Percentiles rank a stretch among this genome's conserved stretches.
Conservation (phyloP, 148 eudicot species). For the Chenopodium formosanum region DNA sequence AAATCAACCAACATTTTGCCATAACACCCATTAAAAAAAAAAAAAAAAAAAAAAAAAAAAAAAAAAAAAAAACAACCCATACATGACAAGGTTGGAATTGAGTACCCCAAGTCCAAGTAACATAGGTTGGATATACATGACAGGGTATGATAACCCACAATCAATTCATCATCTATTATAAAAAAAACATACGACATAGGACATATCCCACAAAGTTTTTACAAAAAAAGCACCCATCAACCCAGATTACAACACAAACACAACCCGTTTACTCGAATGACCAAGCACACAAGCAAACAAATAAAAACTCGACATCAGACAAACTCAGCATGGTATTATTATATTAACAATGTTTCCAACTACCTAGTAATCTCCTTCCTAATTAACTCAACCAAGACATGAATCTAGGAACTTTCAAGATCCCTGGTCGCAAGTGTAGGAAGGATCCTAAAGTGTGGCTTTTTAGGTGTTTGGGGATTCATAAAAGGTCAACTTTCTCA, state of each 20-base stretch:
- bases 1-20: not conserved
- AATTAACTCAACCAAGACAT: constrained; percentile 18
- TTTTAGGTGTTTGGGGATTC: constrained; percentile 25
- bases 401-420: constrained; percentile 32
- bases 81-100: no score
- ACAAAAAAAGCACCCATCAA: not conserved
- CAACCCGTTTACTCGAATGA: not conserved
- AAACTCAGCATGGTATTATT: not conserved
- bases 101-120: no score
- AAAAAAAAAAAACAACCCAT: no score
- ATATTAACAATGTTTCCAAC: not conserved
- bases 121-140: no score
- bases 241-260: not conserved
- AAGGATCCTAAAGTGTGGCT: constrained; percentile 23
- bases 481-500: constrained; percentile 26
- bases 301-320: not conserved
- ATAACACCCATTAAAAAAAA: no score
- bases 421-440: constrained; percentile 22
- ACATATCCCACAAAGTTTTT: not conserved
- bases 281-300: not conserved
- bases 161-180: not conserved
- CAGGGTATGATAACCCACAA: no score
- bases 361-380: constrained; percentile 3
- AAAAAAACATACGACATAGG: not conserved
- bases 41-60: no score